Evolutionary conservation across 495 filamentous ascomycete genomes (phyloP), one percentile per base, ranked within the genome.

Genomic region (Aspergillus ostianus): DNA sequence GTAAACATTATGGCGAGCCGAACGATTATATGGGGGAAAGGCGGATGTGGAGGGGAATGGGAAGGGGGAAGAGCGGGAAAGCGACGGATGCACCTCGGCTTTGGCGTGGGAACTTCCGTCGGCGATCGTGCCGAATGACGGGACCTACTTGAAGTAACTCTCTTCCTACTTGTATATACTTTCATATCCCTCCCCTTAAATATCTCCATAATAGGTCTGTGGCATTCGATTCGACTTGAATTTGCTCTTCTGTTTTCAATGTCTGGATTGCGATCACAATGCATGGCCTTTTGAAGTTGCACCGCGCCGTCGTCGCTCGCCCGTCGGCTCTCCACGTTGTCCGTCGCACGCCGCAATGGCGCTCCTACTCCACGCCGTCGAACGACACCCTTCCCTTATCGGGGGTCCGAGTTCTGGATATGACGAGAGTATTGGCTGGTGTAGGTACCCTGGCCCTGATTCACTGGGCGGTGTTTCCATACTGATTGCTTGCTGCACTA

Each of bases 361-460:
- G 73, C 53, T 63, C 55, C 18, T 77, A 74, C 55, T 80, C 77
- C 13, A 72, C 61, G 10, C 53, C 62, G 19, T 44, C 62, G 18
- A 61, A 73, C 63, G 76, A 68, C 17, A 78, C 78, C 5, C 67
- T 91, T 20, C 93, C 94, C 17, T 78, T 97, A 64, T 83, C 89
- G 21, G 94, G 94, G 8, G 87, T 94, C 64, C 84, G 89, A 36
- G 92, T 98, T 15, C 80, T 98, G 36, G 94, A 98, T 71, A 93
- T 98, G 91, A 97, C 94, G 0, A 83, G 94, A 78, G 95, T 98
- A 15, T 80, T 98, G 53, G 94, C 94, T 51, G 94, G 94, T 46
- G 95, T 97, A 79, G 72, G 91, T 83, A 17, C 53, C 12, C 19
- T 32, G 6, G 27, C n/a, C 7, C 7, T 32, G 10, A 36, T 52